Evolutionary conservation across 257 asterid species (phyloP), one percentile per base, ranked within the genome.

Genomic region (Catharanthus roseus): DNA sequence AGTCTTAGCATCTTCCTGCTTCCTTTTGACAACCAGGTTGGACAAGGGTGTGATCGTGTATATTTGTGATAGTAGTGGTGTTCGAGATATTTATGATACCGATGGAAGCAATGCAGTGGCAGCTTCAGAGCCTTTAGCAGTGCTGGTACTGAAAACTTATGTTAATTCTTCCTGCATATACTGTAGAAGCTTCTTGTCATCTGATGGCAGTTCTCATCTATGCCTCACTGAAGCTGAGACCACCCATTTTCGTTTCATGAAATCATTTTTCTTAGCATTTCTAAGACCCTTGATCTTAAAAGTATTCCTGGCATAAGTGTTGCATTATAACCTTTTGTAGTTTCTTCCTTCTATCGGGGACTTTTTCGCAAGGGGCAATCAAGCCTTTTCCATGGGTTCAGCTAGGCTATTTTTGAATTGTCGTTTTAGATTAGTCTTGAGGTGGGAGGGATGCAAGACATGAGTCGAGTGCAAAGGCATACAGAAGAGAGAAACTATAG

Each of bases 31-130:
- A 67, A 69, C 62, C 86, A 95, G 97, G 99, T 71, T 95, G 93
- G 89, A 95, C 80, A 95, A 91, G 85, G 97, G 99, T 57, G 97
- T 93, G 71, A 93, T 93, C 53, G 98, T 90, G 72, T 93, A 93
- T 77, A 89, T 95, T 39, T 95, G 97, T 69, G 99, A 95, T 78
- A 91, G 96, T 80, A 85, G 86, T 67, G 99, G 99, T 76, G 96
- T 95, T 78, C 85, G 97, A 85, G 97, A 95, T 81, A 89, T 95
- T 65, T 95, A 91, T 51, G 99, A 95, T 78, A 87, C 96, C 3
- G 99, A 95, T 82, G 97, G 99, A 74, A 91, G 90, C 88, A 88
- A 79, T 55, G 93, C 87, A 63, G 70, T 82, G 36, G 99, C 96
- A 61, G 80, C 89, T 74, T 89, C 95, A 15, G 99, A 95, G 81